Base-by-base conservation (phyloP, 805 yeast genomes). In the Metschnikowia sp. region DNA sequence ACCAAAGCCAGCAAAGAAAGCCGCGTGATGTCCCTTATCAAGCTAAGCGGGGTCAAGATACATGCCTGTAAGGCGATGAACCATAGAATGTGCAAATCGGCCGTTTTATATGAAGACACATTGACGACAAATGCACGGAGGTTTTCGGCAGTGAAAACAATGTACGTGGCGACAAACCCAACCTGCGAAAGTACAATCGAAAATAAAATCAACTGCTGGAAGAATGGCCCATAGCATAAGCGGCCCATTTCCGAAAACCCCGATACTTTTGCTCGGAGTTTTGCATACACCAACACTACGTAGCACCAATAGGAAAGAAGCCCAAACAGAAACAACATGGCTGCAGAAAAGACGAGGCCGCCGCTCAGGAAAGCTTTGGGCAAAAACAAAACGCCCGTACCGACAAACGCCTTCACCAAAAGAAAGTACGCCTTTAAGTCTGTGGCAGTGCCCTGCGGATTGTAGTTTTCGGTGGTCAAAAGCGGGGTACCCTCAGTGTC, bases 221-320 rank as follows among this genome's bases (percentile, higher is more conserved):
- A 71, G 77, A 83, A 78, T 2, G 63, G 63, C 2, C 94, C 94
- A 62, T 81, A 86, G 26, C 85, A 65, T 39, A 67, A 75, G 26
- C 64, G 56, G 3, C 94, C 95, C 42, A 86, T 83, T 48, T 86
- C 94, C 55, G 88, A 88, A 66, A 87, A 87, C n/a, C 91, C 82
- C 0, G 87, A 74, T 1, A 86, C 89, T 8, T 74, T 75, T 0
- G 86, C 77, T 4, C 77, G 73, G 15, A 67, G 70, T 54, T 86
- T 86, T 13, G 89, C 65, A 45, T 69, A 69, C 7, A 84, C 79
- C 43, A 87, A 67, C 22, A 84, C 79, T 55, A 79, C 75, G 62
- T 87, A 87, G 61, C 95, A 87, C 85, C 90, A 87, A 59, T 74
- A 86, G 0, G 94, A 86, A 49, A 86, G 76, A 3, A 79, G 22